Evolutionary conservation across 345 rosid species (phyloP).

Genomic region (Lepidium didymum): DNA sequence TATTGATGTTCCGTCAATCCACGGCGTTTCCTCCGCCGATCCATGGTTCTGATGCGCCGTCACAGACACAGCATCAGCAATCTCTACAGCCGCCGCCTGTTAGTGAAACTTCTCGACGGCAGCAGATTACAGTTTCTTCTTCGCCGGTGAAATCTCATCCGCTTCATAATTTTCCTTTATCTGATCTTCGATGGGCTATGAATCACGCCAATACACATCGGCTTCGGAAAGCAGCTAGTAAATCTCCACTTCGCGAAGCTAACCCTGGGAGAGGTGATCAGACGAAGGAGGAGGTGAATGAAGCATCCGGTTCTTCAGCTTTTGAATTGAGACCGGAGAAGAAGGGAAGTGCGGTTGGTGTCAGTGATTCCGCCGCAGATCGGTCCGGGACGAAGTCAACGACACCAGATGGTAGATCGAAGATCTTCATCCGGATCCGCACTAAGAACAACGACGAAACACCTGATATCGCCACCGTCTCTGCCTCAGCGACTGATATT

Average conservation of each 20-base stretch:
- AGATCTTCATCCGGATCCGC: slow-evolving; percentile 42
- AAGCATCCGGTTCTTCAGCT: slow-evolving; percentile 16
- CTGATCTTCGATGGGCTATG: slow-evolving; percentile 55
- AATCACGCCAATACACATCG: slow-evolving; percentile 38
- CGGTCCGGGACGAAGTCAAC: slow-evolving; percentile 31
- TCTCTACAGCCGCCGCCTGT: slow-evolving; percentile 8
- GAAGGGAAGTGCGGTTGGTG: slow-evolving; percentile 9
- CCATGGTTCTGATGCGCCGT: slow-evolving; percentile 13
- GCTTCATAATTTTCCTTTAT: slow-evolving; percentile 60
- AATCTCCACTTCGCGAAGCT: slow-evolving; percentile 30
- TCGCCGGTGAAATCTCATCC: slow-evolving; percentile 48
- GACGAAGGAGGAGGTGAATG: slow-evolving; percentile 15
- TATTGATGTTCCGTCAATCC: slow-evolving; percentile 26
- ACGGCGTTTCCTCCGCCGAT: slow-evolving; percentile 21
- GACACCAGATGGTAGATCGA: slow-evolving; percentile 36
- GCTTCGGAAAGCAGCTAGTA: slow-evolving; percentile 34
- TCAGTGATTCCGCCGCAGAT: slow-evolving; percentile 20
- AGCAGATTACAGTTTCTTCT: slow-evolving; percentile 44
- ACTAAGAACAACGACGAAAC: slow-evolving; percentile 28
- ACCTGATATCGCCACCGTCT: slow-evolving; percentile 22
- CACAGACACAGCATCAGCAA: neutral
- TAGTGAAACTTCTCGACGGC: slow-evolving; percentile 24
- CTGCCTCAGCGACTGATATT: no score
- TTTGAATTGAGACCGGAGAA: slow-evolving; percentile 14
- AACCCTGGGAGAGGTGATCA: slow-evolving; percentile 2